Conservation (phyloP, 1,284 basidiomycete genomes). For the Veloboletus limbatus region DNA sequence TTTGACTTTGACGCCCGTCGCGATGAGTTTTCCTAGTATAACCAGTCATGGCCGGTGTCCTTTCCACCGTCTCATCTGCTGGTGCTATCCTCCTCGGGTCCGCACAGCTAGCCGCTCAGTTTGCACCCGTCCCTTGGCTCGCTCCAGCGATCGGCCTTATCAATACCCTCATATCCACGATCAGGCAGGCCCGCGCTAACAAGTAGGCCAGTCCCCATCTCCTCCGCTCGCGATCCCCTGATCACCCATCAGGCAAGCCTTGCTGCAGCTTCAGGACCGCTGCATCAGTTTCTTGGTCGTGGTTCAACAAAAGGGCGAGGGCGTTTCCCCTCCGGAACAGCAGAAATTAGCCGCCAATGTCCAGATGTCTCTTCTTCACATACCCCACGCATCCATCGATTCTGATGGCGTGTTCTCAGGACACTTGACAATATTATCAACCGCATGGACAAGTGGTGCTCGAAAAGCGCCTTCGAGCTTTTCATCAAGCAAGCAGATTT, state of each 20-base stretch:
- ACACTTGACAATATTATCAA: conserved; percentile 37
- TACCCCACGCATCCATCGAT: not conserved
- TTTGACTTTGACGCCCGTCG: no score
- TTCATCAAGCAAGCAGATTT: conserved; percentile 47
- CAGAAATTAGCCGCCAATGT: conserved; percentile 20
- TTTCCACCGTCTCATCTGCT: conserved; percentile 14
- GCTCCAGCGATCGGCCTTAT: conserved; percentile 41
- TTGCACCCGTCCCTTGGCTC: conserved; percentile 49
- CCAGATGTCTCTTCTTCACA: conserved; percentile 17
- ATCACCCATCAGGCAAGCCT: conserved; percentile 34
- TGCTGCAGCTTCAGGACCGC: conserved; percentile 43
- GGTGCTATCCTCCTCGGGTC: conserved; percentile 17
- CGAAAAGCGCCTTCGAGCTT: conserved; percentile 35
- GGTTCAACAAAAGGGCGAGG: conserved; percentile 20
- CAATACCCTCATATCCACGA: conserved; percentile 41
- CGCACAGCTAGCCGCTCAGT: conserved; percentile 44
- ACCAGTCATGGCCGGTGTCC: conserved; percentile 23
- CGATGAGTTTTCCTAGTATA: no score
- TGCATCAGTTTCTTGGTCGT: conserved; percentile 32
- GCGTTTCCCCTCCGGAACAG: conserved; percentile 25
- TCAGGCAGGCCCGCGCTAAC: conserved; percentile 47
- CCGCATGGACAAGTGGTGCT: conserved; percentile 42
- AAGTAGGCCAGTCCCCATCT: conserved; percentile 31
- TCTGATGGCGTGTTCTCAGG: conserved; percentile 29
- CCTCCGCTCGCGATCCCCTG: conserved; percentile 2